A percentile compares a stretch with the other conserved stretches of the same genome.
phyloP scores from a whole-genome alignment of 805 yeast species.

The Cyberlindnera maritima region DNA sequence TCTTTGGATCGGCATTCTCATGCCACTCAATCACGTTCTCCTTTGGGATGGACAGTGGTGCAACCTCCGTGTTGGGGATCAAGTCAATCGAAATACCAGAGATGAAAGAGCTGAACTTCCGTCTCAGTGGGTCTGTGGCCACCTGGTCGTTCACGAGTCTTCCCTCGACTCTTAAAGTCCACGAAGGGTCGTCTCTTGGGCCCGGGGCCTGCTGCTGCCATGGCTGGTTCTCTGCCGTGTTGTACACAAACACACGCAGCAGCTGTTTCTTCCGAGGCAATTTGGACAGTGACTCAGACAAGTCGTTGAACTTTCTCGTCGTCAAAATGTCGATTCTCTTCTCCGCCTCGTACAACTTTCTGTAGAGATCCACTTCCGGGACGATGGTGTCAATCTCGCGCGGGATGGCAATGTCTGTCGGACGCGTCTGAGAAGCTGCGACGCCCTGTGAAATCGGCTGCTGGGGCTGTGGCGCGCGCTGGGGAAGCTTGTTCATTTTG shows the following conservation, averaged over 20 bases:
- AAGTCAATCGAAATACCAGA: conserved; percentile 85
- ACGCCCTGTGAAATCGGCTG: conserved; percentile 12
- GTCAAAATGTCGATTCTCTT: conserved; percentile 74
- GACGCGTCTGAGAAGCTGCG: conserved; percentile 31
- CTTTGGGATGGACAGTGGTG: conserved; percentile 13
- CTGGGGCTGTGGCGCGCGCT: conserved; percentile 1
- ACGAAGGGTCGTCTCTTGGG: conserved; percentile 44
- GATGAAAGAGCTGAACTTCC: conserved; percentile 74
- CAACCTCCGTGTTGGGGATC: conserved; percentile 27
- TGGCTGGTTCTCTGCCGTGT: conserved; percentile 80
- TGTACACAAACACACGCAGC: conserved; percentile 78
- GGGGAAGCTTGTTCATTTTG: background rate
- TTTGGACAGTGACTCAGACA: conserved; percentile 64
- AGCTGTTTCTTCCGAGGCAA: conserved; percentile 48
- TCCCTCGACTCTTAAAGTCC: conserved; percentile 92
- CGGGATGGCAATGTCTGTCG: conserved; percentile 54
- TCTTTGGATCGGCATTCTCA: conserved; percentile 46
- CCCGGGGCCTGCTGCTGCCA: conserved; percentile 68
- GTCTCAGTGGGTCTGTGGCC: conserved; percentile 46
- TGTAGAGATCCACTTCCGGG: conserved; percentile 73
- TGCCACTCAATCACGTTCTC: conserved; percentile 82
- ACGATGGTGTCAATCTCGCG: conserved; percentile 42
- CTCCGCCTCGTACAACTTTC: conserved; percentile 77
- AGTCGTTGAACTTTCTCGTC: conserved; percentile 79
- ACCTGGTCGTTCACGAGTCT: conserved; percentile 52